Base-by-base conservation (phyloP, 164 flowering plant genomes). In the Euptelea pleiosperma region DNA sequence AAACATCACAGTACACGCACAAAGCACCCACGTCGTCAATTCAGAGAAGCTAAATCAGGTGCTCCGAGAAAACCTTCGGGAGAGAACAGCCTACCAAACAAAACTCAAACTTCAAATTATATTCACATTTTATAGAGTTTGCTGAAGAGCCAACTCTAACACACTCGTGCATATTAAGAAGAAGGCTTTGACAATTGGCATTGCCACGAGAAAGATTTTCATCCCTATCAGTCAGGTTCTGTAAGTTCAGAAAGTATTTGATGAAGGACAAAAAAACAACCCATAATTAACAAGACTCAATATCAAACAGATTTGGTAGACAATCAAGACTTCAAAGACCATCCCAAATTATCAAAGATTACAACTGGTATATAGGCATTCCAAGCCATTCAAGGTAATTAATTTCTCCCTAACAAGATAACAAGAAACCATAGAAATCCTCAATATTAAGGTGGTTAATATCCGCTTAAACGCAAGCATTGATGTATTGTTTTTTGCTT, bases 371-470 rank as follows among this genome's bases (percentile, higher is more conserved):
- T 51, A 51, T 22, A 18, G 14, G 35, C 45, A 41, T 24, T 55
- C 26, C 58, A 57, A 46, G 37, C 52, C 63, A 52, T 40, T 52
- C 60, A 52, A 55, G 19, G 58, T 33, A 30, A 49, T 28, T 18
- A 44, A 43, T 47, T 29, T 34, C 44, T 48, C 54, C 29, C 50
- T 56, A 39, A 22, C 56, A 55, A 48, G 61, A 52, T 16, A 40
- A 60, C 39, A 36, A 57, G 39, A 55, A 59, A 52, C 28, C 53
- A 71, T n/a, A 24, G 30, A 63, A 66, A 46, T 42, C 50, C 49
- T 31, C 69, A 52, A 64, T 61, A 63, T 39, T 48, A 30, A 15
- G 47, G 71, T 54, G 37, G 40, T 39, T 46, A 67, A 55, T 29
- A 57, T 33, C 60, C 55, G 4, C 49, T 60, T 11, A 37, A 34